Percentiles rank a stretch among this genome's conserved stretches.
These are phyloP conservation scores for Candida morakotiae DNA, from an alignment of 805 yeast species.

Conservation along the genomic window DNA sequence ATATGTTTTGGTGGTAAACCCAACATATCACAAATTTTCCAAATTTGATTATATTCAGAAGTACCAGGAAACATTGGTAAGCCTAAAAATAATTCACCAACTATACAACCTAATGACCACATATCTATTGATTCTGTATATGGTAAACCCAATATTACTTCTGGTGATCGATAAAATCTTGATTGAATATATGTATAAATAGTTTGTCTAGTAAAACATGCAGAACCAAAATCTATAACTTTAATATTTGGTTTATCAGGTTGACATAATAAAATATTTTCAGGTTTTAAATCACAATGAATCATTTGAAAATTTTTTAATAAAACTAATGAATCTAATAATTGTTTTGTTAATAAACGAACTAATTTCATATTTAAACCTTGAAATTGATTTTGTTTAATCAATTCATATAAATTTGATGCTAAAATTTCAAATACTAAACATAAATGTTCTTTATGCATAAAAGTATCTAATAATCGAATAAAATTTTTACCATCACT, in stretches of 20 bases:
- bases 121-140: slow-evolving; percentile 91
- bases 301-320: slow-evolving; percentile 80
- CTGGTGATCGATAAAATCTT: slow-evolving; percentile 91
- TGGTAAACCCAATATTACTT: slow-evolving; percentile 86
- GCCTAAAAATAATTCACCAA: slow-evolving; percentile 87
- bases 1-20: slow-evolving; percentile 93
- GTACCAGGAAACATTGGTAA: slow-evolving; percentile 93
- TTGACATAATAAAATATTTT: slow-evolving; percentile 76
- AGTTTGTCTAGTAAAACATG: slow-evolving; percentile 88
- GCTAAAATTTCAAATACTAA: slow-evolving; percentile 87
- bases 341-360: slow-evolving; percentile 71
- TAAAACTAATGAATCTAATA: slow-evolving; percentile 74
- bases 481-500: slow-evolving; percentile 70
- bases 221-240: slow-evolving; percentile 93
- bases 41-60: slow-evolving; percentile 86
- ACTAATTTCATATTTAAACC: slow-evolving; percentile 82
- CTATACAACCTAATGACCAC: slow-evolving; percentile 95
- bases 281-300: slow-evolving; percentile 97
- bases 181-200: slow-evolving; percentile 90
- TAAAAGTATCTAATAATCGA: slow-evolving; percentile 78
- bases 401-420: slow-evolving; percentile 82
- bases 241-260: slow-evolving; percentile 84
- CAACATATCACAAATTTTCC: slow-evolving; percentile 75
- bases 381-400: slow-evolving; percentile 89
- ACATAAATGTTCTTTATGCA: slow-evolving; percentile 90